Evolutionary conservation across 371 early-diverging fungal genomes (phyloP).

Genomic region (Rhizopus sp.): DNA sequence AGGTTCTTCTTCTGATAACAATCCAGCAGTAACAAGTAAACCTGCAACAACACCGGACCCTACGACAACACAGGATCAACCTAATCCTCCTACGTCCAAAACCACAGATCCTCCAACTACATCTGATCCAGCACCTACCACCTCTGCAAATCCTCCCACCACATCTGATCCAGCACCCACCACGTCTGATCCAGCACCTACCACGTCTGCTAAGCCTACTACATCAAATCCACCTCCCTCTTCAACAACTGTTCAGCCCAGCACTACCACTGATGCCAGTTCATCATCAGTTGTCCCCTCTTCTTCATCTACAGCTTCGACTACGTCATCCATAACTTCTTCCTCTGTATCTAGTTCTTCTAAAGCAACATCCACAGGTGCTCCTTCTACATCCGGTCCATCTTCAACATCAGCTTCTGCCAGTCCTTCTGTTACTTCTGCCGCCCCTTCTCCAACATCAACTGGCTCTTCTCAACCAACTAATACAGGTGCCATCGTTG

Average conservation of each 20-base stretch:
- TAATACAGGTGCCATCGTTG: conserved; percentile 36
- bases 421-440: not conserved
- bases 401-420: not conserved
- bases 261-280: conserved; percentile 1
- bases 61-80: conserved; percentile 1
- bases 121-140: not conserved
- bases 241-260: not conserved
- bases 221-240: not conserved
- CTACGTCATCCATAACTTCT: not conserved
- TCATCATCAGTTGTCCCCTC: not conserved
- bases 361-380: not conserved
- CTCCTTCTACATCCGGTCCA: not conserved
- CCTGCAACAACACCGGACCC: conserved; percentile 1
- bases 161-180: conserved; percentile 6
- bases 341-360: not conserved
- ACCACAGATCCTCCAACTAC: conserved; percentile 6
- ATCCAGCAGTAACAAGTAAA: not conserved
- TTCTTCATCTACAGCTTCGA: conserved; percentile 2
- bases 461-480: conserved; percentile 5
- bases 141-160: not conserved
- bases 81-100: not conserved
- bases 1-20: not conserved
- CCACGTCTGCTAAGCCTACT: conserved; percentile 2
- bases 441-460: conserved; percentile 7
- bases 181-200: too few relatives aligned